Evolutionary conservation across 2,329 filamentous ascomycete genomes (phyloP).

Genomic region (Ascochyta rabiei): DNA sequence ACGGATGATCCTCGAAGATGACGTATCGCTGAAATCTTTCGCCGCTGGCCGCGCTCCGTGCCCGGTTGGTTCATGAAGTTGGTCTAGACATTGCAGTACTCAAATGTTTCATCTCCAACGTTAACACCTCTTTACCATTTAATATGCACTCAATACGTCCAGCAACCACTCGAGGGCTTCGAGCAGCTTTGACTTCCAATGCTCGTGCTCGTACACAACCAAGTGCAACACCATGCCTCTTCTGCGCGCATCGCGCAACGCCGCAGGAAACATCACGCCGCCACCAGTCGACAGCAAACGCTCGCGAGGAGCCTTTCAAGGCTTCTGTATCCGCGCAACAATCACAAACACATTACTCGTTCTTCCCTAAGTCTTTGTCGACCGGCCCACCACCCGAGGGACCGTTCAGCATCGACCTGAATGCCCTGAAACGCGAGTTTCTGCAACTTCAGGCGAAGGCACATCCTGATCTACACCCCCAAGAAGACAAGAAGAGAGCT

Average conservation of each 20-base stretch:
- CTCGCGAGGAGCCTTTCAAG: slow-evolving; percentile 25
- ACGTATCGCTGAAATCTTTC: slow-evolving; percentile 25
- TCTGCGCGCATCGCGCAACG: slow-evolving; percentile 28
- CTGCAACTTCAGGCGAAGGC: slow-evolving; percentile 78
- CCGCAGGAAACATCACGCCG: slow-evolving; percentile 22
- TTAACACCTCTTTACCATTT: neutral
- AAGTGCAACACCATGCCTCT: slow-evolving; percentile 29
- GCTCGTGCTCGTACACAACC: slow-evolving; percentile 20
- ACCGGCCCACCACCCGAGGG: slow-evolving; percentile 77
- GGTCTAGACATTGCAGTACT: slow-evolving; percentile 13
- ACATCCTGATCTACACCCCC: slow-evolving; percentile 71
- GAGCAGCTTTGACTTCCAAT: slow-evolving; percentile 25
- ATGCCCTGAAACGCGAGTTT: slow-evolving; percentile 80
- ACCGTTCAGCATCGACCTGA: slow-evolving; percentile 74
- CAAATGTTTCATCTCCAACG: neutral
- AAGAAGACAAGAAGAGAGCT: slow-evolving; percentile 63
- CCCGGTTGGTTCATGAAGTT: neutral
- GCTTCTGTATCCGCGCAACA: slow-evolving; percentile 13
- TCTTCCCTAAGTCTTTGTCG: slow-evolving; percentile 84
- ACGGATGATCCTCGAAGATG: slow-evolving; percentile 11
- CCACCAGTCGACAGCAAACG: slow-evolving; percentile 30
- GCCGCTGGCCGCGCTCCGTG: slow-evolving; percentile 12
- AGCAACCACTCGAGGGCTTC: slow-evolving; percentile 32
- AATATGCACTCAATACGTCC: slow-evolving; percentile 31
- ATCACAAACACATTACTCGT: slow-evolving; percentile 73